Evolutionary conservation across 441 rosid genomes (phyloP), one percentile per base, ranked within the genome.

Genomic region (Erodium texanum): DNA sequence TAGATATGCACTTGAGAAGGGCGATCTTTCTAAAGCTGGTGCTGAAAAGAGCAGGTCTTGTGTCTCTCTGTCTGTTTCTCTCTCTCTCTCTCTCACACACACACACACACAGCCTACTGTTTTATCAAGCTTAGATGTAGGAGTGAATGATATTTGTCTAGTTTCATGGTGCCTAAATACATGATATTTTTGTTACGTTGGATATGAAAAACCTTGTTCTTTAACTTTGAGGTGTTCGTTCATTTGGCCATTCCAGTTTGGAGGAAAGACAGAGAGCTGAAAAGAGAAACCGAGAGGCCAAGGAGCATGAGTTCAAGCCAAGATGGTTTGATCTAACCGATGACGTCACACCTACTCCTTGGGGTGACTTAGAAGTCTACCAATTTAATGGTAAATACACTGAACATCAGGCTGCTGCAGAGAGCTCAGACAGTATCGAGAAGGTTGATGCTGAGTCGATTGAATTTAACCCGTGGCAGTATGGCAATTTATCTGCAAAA

Each of bases 231-330:
- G 24, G 43, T 22, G 18, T 32, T 15, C 3, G 15, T 48, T n/a
- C n/a, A n/a, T n/a, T n/a, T 23, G 61, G 45, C 62, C 68, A 45
- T 67, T 76, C 16, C 79, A 95, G 98, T 68, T 73, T 95, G 87
- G 99, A 95, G 83, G 99, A 95, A 88, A 88, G 83, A 74, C 99
- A 94, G 71, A 85, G 99, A 80, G 88, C 96, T 7, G 99, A 94
- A 75, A 95, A 86, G 86, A 84, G 84, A 78, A 81, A 65, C 67
- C 85, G 97, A 3, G 97, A 92, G 81, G 89, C 85, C 16, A 82
- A 83, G 68, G 87, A 86, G 38, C 86, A 87, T 43, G 75, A 84
- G 61, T 92, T 86, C 65, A 75, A 81, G 3, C 89, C 99, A 6
- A 83, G 80, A 84, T 92, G 99, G 99, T 95, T 95, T 50, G 89